phyloP scores from a whole-genome alignment of 306 rosid genomes.

The Pueraria montana region DNA sequence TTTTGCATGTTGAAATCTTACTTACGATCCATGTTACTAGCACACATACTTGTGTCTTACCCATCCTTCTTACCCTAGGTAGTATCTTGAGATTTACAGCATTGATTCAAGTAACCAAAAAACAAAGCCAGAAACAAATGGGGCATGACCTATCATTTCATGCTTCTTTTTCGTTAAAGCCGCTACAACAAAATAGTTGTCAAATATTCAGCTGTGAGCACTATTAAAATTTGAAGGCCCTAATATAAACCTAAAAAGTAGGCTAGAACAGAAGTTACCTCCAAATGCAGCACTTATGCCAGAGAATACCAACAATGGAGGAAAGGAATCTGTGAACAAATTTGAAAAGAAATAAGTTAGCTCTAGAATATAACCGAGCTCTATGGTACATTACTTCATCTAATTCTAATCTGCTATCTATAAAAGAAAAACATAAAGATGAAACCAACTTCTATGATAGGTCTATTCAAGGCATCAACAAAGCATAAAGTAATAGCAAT shows the following conservation, averaged over 20 bases:
- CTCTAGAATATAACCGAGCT: slow-evolving; percentile 33
- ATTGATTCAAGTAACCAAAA: slow-evolving; percentile 20
- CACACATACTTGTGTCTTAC: neutral
- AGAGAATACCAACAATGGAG: slow-evolving; percentile 81
- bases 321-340: slow-evolving; percentile 71
- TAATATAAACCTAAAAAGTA: neutral
- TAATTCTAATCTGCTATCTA: neutral
- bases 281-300: slow-evolving; percentile 93
- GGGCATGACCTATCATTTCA: slow-evolving; percentile 12
- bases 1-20: neutral
- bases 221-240: neutral
- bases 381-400: slow-evolving; percentile 1
- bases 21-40: neutral
- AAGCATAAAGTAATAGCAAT: slow-evolving; percentile 13
- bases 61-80: no score
- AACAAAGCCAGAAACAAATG: neutral
- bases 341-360: slow-evolving; percentile 36
- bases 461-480: no score
- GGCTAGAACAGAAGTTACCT: slow-evolving; percentile 59
- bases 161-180: slow-evolving; percentile 1
- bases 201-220: neutral
- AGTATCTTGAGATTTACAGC: neutral
- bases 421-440: slow-evolving; percentile 23
- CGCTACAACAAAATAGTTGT: slow-evolving; percentile 2
- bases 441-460: slow-evolving; percentile 47